These are phyloP conservation scores for Populus hybrid DNA, from an alignment of 441 rosid species.

Conservation along the genomic window DNA sequence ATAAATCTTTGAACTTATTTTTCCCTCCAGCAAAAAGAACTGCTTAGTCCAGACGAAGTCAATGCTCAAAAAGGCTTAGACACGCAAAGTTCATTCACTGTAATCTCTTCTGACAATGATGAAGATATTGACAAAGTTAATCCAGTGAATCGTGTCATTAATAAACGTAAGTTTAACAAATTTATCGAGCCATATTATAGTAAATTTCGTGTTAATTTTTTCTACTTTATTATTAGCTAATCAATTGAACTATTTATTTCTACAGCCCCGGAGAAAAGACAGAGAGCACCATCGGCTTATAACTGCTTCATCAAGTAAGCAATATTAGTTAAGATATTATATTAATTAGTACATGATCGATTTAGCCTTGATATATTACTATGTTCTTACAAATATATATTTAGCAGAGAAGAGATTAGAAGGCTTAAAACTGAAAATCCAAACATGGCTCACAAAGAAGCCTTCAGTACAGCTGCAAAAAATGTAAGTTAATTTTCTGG, in stretches of 20 bases:
- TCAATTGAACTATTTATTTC: neutral
- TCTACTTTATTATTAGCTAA: neutral
- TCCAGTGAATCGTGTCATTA: slow-evolving; percentile 55
- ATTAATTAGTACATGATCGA: neutral
- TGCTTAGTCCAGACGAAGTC: slow-evolving; percentile 31
- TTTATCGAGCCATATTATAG: neutral
- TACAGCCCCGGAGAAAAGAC: slow-evolving; percentile 95
- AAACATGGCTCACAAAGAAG: slow-evolving; percentile 90
- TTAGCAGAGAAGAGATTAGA: slow-evolving; percentile 86
- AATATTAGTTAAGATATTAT: neutral
- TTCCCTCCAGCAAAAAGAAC: slow-evolving; percentile 40
- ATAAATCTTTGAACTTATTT: neutral
- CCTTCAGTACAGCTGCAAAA: slow-evolving; percentile 96
- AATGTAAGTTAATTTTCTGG: slow-evolving; percentile 44
- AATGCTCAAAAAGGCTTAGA: slow-evolving; percentile 30
- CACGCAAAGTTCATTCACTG: slow-evolving; percentile 41
- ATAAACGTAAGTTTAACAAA: slow-evolving; percentile 58
- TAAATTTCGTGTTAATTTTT: neutral
- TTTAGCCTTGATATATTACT: neutral
- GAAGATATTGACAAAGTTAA: slow-evolving; percentile 44
- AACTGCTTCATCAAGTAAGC: slow-evolving; percentile 92
- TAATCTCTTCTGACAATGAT: slow-evolving; percentile 62
- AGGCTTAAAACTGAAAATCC: slow-evolving; percentile 91
- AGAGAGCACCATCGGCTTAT: slow-evolving; percentile 95
- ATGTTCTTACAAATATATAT: slow-evolving; percentile 11